A percentile compares a stretch with the other conserved stretches of the same genome.
phyloP scores from a whole-genome alignment of 768 basidiomycete genomes.

The Amanita polypyramis region DNA sequence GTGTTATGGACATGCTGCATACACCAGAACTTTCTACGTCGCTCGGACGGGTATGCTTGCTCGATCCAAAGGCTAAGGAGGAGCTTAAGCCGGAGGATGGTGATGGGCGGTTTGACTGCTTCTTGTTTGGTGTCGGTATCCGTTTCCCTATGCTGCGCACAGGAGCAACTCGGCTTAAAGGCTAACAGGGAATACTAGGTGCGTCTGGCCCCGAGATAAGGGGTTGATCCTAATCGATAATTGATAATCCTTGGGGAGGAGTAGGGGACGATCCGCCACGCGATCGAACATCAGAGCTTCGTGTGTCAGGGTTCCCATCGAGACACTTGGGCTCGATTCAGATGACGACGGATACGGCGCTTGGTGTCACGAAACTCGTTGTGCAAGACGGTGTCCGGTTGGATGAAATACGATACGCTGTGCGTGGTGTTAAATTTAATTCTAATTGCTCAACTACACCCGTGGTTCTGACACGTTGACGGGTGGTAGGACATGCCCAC shows the following conservation, averaged over 20 bases:
- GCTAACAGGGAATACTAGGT: constrained; percentile 51
- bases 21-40: constrained; percentile 15
- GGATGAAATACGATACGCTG: constrained; percentile 62
- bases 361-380: constrained; percentile 82
- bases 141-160: constrained; percentile 6
- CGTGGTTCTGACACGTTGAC: not conserved
- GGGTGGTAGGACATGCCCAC: constrained; percentile 77
- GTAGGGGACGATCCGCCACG: constrained; percentile 92
- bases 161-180: not conserved
- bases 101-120: constrained; percentile 69
- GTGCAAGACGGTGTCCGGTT: constrained; percentile 69
- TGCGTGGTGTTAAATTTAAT: constrained; percentile 28
- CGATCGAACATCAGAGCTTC: constrained; percentile 85
- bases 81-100: constrained; percentile 70
- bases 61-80: constrained; percentile 82
- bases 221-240: not conserved
- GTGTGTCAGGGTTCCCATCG: constrained; percentile 76
- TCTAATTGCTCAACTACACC: not conserved
- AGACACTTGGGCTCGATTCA: constrained; percentile 82
- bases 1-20: constrained; percentile 54
- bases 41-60: constrained; percentile 68
- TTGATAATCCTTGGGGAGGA: too few relatives aligned
- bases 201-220: not conserved
- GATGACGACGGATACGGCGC: constrained; percentile 98
- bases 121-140: constrained; percentile 74